These are phyloP conservation scores for Andrographis paniculata DNA, from an alignment of 305 asterid species.

Conservation along the genomic window DNA sequence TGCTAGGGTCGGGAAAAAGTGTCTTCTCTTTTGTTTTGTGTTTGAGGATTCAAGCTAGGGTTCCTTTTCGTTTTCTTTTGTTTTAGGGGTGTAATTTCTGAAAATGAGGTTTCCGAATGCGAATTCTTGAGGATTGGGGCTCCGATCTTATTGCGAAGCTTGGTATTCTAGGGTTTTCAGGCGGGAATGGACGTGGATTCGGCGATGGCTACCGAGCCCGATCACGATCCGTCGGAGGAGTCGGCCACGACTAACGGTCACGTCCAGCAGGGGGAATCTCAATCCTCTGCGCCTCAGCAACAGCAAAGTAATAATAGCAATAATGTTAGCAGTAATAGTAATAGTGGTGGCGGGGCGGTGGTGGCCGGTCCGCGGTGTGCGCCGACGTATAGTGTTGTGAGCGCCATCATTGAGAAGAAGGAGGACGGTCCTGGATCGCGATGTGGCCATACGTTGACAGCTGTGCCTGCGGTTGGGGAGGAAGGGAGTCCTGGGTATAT, in stretches of 20 bases:
- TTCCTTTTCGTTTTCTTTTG: constrained; percentile 6
- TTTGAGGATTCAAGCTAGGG: constrained; percentile 37
- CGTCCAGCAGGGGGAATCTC: constrained; percentile 32
- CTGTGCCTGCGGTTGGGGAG: constrained; percentile 94
- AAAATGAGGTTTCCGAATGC: constrained; percentile 35
- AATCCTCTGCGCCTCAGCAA: constrained; percentile 31
- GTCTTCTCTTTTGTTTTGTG: background rate
- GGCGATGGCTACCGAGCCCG: constrained; percentile 58
- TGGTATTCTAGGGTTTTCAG: constrained; percentile 42
- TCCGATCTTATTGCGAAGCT: constrained; percentile 38
- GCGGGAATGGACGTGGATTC: constrained; percentile 80
- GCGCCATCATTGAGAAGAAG: constrained; percentile 66
- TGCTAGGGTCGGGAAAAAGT: constrained; percentile 20
- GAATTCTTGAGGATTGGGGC: constrained; percentile 34
- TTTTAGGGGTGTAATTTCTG: constrained; percentile 4
- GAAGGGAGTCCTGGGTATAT: constrained; percentile 80
- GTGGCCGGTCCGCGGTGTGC: constrained; percentile 87
- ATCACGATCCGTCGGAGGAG: constrained; percentile 62
- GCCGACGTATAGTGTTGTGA: constrained; percentile 73
- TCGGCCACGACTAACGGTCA: constrained; percentile 26
- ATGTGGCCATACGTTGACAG: constrained; percentile 94
- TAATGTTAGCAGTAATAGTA: constrained; percentile 13
- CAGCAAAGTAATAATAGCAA: constrained; percentile 21
- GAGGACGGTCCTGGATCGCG: constrained; percentile 99
- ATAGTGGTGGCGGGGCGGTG: constrained; percentile 31